Percentiles rank a stretch among this genome's conserved stretches.
phyloP scores from a whole-genome alignment of 2,329 filamentous ascomycete species.

The Phaeophleospora eucalypticola region DNA sequence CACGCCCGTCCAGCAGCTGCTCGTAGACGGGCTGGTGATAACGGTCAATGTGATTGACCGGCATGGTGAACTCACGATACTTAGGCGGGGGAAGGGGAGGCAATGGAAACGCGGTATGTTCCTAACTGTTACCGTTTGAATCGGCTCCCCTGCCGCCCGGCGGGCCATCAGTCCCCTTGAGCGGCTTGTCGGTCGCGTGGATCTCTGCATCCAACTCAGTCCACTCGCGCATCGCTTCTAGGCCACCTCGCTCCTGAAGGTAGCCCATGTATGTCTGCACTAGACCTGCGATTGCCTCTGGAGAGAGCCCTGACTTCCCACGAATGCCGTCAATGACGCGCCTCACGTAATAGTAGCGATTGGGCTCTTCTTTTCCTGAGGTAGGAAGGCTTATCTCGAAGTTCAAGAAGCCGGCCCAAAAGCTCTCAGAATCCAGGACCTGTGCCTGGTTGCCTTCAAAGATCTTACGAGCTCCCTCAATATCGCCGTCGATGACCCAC shows the following conservation, averaged over 20 bases:
- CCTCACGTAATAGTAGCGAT: constrained; percentile 71
- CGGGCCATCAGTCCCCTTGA: not conserved
- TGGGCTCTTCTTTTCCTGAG: constrained; percentile 57
- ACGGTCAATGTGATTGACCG: too few relatives aligned
- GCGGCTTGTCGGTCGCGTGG: constrained; percentile 61
- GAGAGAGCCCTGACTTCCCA: constrained; percentile 65
- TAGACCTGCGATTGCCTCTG: constrained; percentile 67
- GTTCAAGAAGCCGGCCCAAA: constrained; percentile 84
- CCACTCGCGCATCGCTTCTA: constrained; percentile 82
- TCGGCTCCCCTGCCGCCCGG: too few relatives aligned
- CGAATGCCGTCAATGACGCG: constrained; percentile 73
- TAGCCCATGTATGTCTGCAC: constrained; percentile 77
- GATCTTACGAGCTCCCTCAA: constrained; percentile 75
- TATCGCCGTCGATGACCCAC: constrained; percentile 76
- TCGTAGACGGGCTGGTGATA: too few relatives aligned
- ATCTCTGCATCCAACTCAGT: constrained; percentile 78
- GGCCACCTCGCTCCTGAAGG: constrained; percentile 74
- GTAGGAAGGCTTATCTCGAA: constrained; percentile 86
- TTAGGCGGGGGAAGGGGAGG: too few relatives aligned
- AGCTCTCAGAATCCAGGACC: constrained; percentile 79
- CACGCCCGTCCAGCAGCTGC: too few relatives aligned
- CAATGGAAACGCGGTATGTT: too few relatives aligned
- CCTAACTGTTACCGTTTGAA: too few relatives aligned
- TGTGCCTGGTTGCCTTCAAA: constrained; percentile 78
- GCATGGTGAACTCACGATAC: too few relatives aligned